Evolutionary conservation across 1,139 yeast genomes (phyloP).

Genomic region (Saccharomyces hybrid): DNA sequence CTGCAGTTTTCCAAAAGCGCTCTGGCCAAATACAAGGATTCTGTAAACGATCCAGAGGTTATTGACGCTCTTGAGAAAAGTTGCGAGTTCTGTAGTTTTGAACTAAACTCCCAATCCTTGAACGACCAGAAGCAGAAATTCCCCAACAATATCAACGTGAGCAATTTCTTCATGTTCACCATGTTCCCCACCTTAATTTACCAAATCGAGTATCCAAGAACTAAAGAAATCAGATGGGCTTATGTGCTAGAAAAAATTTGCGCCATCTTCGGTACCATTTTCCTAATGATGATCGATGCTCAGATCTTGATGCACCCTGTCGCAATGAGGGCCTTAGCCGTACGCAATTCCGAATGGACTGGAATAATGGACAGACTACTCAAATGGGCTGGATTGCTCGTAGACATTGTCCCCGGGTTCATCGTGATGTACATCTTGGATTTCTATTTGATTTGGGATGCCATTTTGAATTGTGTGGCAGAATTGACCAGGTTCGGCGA

Average conservation of each 20-base stretch:
- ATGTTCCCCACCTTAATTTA: slow-evolving; percentile 92
- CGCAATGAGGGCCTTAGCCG: slow-evolving; percentile 49
- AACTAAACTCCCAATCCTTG: slow-evolving; percentile 43
- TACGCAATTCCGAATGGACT: slow-evolving; percentile 41
- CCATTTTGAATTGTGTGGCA: slow-evolving; percentile 80
- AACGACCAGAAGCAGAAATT: slow-evolving; percentile 35
- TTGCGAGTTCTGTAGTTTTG: slow-evolving; percentile 56
- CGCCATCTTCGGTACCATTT: slow-evolving; percentile 82
- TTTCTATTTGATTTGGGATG: slow-evolving; percentile 91
- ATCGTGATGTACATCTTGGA: slow-evolving; percentile 64
- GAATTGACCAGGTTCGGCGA: slow-evolving; percentile 83
- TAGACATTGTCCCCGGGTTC: slow-evolving; percentile 79
- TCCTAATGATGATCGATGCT: slow-evolving; percentile 74
- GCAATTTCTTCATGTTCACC: slow-evolving; percentile 64
- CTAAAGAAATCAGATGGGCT: slow-evolving; percentile 55
- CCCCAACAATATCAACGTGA: slow-evolving; percentile 60
- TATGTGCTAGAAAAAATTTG: slow-evolving; percentile 63
- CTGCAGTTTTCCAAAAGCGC: slow-evolving; percentile 40
- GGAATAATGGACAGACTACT: slow-evolving; percentile 36
- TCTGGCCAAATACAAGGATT: slow-evolving; percentile 24
- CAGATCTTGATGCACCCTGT: slow-evolving; percentile 74
- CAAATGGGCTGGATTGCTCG: slow-evolving; percentile 52
- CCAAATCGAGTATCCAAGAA: slow-evolving; percentile 74
- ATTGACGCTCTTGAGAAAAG: slow-evolving; percentile 39
- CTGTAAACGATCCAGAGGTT: slow-evolving; percentile 19